phyloP scores from a whole-genome alignment of 805 yeast genomes.

The Pichia phayaonensis region DNA sequence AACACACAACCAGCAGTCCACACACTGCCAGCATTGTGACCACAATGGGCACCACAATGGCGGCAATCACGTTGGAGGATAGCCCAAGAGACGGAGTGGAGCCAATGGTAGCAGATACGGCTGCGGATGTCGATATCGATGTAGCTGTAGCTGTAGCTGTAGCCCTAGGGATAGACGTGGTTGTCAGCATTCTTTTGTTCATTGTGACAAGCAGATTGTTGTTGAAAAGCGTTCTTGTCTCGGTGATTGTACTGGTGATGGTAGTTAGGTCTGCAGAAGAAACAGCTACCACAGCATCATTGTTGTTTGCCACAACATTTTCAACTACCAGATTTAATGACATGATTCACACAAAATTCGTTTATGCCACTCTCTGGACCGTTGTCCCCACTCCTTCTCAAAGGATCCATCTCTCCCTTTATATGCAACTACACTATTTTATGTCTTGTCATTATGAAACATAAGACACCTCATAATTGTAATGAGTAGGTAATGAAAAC shows the following conservation, averaged over 20 bases:
- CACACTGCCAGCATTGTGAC: neutral
- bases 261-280: neutral
- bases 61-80: constrained; percentile 12
- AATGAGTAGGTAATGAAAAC: neutral
- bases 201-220: neutral
- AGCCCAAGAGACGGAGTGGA: neutral
- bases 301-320: neutral
- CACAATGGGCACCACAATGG: constrained; percentile 3
- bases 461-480: neutral
- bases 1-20: neutral
- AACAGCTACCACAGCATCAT: neutral
- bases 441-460: neutral
- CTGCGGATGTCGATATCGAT: neutral
- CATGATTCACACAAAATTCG: too few relatives aligned
- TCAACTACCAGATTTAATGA: neutral
- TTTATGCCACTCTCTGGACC: too few relatives aligned
- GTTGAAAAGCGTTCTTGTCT: neutral
- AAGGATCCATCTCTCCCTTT: neutral
- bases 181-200: neutral
- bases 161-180: neutral
- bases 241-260: constrained; percentile 1
- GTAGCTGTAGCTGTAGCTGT: neutral
- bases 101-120: neutral
- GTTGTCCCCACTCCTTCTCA: too few relatives aligned
- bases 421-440: neutral